Conservation (phyloP, 164 flowering plant species). For the Cinnamomum chago region DNA sequence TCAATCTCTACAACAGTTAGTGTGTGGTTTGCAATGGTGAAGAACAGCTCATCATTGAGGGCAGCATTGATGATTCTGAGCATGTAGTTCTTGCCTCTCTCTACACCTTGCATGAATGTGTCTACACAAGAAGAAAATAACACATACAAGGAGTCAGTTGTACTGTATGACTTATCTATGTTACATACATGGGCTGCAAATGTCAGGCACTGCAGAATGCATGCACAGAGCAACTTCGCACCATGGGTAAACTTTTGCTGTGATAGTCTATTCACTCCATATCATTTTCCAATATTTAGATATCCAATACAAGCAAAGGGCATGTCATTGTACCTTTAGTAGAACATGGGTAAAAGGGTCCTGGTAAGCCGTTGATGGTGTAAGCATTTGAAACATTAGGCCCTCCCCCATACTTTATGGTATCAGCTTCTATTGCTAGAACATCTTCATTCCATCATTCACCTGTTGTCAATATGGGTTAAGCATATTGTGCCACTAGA, state of each 20-base stretch:
- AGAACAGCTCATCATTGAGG: constrained; percentile 38
- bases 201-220: too few species aligned
- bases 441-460: constrained; percentile 70
- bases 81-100: constrained; percentile 50
- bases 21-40: constrained; percentile 32
- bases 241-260: background rate
- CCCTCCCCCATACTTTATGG: constrained; percentile 37
- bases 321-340: constrained; percentile 26
- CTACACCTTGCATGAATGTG: constrained; percentile 39
- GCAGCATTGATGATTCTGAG: constrained; percentile 62
- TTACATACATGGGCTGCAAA: too few species aligned
- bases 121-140: constrained; percentile 22
- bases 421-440: constrained; percentile 32
- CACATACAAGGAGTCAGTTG: background rate
- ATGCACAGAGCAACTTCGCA: background rate
- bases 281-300: background rate
- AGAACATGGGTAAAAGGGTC: constrained; percentile 59
- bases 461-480: constrained; percentile 21
- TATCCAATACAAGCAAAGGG: too few species aligned
- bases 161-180: background rate
- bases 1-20: constrained; percentile 35
- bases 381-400: constrained; percentile 26
- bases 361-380: constrained; percentile 60
- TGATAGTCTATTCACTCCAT: background rate
- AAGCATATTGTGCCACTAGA: background rate